Conservation (phyloP, 176 grass and related monocot species). For the Phragmites australis region DNA sequence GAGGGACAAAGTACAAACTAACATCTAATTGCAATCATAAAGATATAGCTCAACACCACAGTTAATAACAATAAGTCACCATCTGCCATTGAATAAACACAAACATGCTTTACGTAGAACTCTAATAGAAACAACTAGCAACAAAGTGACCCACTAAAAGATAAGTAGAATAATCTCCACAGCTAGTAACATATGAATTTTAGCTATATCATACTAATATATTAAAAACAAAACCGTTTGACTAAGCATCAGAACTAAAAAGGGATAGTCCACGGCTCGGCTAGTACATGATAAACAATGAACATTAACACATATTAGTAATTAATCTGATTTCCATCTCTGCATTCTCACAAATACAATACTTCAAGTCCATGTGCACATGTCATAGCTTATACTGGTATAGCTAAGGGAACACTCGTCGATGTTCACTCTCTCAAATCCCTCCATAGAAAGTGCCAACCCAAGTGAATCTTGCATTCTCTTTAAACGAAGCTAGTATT, state of each 20-base stretch:
- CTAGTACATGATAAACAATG: neutral
- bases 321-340: no score
- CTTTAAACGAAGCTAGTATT: no score
- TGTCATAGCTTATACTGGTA: neutral
- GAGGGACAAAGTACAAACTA: neutral
- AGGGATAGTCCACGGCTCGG: neutral
- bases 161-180: neutral
- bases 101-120: neutral
- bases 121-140: neutral
- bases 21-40: neutral
- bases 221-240: neutral
- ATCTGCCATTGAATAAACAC: neutral
- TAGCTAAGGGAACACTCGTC: neutral
- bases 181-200: neutral
- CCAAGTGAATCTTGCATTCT: no score
- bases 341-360: no score
- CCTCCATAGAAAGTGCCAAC: no score
- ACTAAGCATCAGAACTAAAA: neutral
- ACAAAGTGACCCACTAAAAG: neutral
- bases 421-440: neutral
- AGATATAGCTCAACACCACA: neutral
- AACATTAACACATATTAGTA: no score
- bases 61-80: neutral
- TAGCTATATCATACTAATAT: neutral
- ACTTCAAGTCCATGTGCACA: no score